phyloP scores from a whole-genome alignment of 2,329 filamentous ascomycete species.

The Fusarium domesticum region DNA sequence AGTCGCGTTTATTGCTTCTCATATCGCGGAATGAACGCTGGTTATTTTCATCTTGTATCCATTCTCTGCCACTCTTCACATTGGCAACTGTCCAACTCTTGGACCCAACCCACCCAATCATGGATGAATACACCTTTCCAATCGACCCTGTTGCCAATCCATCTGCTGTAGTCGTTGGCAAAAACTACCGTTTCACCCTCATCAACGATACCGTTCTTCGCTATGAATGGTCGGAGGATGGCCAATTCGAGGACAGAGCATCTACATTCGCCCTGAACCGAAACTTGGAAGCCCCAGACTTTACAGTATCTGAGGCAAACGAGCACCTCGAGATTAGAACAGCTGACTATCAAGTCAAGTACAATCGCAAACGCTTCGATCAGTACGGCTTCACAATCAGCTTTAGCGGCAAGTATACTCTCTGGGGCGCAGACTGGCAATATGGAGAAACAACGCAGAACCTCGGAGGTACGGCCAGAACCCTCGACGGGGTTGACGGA shows the following conservation, averaged over 20 bases:
- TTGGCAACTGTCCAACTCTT: not conserved
- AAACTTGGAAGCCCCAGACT: slow-evolving; percentile 41
- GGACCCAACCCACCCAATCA: not conserved
- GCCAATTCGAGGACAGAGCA: slow-evolving; percentile 59
- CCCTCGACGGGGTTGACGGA: slow-evolving; percentile 53
- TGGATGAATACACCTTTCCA: slow-evolving; percentile 21
- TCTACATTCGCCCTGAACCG: slow-evolving; percentile 61
- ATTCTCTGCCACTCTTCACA: no score
- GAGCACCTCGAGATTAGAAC: slow-evolving; percentile 55
- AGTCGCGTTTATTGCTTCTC: no score
- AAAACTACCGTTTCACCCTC: slow-evolving; percentile 57
- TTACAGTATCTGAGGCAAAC: slow-evolving; percentile 45
- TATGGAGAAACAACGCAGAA: slow-evolving; percentile 45
- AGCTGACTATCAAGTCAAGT: slow-evolving; percentile 52
- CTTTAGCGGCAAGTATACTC: slow-evolving; percentile 41
- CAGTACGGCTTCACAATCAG: slow-evolving; percentile 46
- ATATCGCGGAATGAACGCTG: no score
- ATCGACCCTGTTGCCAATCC: slow-evolving; percentile 18
- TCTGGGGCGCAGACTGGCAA: slow-evolving; percentile 40
- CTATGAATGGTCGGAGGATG: slow-evolving; percentile 60
- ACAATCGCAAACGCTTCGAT: slow-evolving; percentile 56
- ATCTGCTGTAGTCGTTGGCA: slow-evolving; percentile 17
- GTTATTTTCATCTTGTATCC: no score
- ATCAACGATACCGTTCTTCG: slow-evolving; percentile 55
- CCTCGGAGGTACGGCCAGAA: slow-evolving; percentile 50